Percentiles rank a stretch among this genome's conserved stretches.
Conservation (phyloP, 768 basidiomycete genomes). For the Zangia roseola region DNA sequence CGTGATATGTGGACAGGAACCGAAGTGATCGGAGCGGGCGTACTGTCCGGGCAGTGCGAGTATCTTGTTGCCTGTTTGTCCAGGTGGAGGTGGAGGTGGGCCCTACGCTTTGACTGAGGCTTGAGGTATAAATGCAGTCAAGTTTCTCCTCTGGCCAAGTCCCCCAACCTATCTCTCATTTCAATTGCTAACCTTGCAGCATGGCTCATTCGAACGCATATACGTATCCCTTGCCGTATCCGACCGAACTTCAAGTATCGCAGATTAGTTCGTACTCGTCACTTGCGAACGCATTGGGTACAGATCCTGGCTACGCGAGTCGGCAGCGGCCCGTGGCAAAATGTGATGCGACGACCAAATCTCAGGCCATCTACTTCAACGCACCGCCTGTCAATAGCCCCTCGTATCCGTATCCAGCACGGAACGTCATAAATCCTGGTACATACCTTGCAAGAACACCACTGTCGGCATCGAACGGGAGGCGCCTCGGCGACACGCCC, state of each 20-base stretch:
- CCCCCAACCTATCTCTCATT: not conserved
- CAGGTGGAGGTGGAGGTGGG: too few relatives aligned
- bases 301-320: constrained; percentile 13
- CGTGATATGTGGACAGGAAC: constrained; percentile 11
- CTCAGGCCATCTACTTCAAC: constrained; percentile 17
- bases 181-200: constrained; percentile 1
- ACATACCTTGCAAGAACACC: constrained; percentile 15
- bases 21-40: not conserved
- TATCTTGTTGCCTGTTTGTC: constrained; percentile 2
- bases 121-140: constrained; percentile 20
- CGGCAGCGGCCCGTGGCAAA: constrained; percentile 1
- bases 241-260: constrained; percentile 16
- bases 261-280: constrained; percentile 24
- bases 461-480: constrained; percentile 7
- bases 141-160: not conserved
- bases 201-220: constrained; percentile 17
- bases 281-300: constrained; percentile 21
- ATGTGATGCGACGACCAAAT: constrained; percentile 6
- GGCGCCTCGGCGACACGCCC: not conserved
- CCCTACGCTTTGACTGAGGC: constrained; percentile 17
- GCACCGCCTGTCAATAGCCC: constrained; percentile 17
- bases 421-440: constrained; percentile 27
- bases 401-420: constrained; percentile 30
- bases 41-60: not conserved
- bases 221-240: constrained; percentile 22